phyloP scores from a whole-genome alignment of 176 grass and related monocot species.

The Eremochloa ophiuroides region DNA sequence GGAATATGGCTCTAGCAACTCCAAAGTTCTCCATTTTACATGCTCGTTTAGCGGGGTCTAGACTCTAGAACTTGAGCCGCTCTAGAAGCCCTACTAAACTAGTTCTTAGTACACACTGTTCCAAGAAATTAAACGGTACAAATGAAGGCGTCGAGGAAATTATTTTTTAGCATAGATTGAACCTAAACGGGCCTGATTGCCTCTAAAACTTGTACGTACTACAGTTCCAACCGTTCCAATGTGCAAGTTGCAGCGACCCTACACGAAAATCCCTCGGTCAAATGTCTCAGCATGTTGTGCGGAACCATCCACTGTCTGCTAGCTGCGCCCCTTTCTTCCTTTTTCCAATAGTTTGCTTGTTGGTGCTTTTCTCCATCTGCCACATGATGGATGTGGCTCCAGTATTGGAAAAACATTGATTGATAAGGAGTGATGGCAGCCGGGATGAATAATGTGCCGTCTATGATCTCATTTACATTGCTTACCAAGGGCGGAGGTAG shows the following conservation, averaged over 20 bases:
- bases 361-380: background rate
- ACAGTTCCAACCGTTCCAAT: background rate
- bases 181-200: background rate
- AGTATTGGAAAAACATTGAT: background rate
- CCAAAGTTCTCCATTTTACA: too few species aligned
- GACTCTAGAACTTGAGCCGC: too few species aligned
- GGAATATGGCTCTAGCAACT: too few species aligned
- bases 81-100: too few species aligned
- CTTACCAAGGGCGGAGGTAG: too few species aligned
- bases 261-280: constrained; percentile 17
- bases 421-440: background rate
- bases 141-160: too few species aligned
- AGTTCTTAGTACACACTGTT: too few species aligned
- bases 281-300: constrained; percentile 7
- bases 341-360: background rate
- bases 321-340: background rate
- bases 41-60: too few species aligned
- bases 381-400: background rate
- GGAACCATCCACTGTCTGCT: background rate
- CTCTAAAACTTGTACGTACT: background rate
- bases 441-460: background rate
- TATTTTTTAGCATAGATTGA: background rate
- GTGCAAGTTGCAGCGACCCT: constrained; percentile 5
- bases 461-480: constrained; percentile 11
- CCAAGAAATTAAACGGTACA: too few species aligned